A percentile compares a stretch with the other conserved stretches of the same genome.
These are phyloP conservation scores for Oryza punctata DNA, from an alignment of 176 grass and related monocot genomes.

Conservation along the genomic window DNA sequence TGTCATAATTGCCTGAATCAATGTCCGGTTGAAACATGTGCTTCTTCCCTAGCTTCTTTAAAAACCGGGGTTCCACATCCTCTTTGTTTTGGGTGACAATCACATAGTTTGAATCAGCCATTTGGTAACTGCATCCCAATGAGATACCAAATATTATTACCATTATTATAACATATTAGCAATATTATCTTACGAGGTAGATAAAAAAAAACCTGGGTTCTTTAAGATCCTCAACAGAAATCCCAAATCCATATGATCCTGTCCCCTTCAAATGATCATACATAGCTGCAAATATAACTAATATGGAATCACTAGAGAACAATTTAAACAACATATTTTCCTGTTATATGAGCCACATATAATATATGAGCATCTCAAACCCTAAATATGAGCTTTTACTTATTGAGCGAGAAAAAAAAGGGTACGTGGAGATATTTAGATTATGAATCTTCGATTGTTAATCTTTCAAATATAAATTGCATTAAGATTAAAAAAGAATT, in stretches of 20 bases:
- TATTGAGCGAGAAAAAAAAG: no score
- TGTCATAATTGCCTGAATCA: constrained; percentile 79
- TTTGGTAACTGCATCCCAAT: constrained; percentile 69
- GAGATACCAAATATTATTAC: not conserved
- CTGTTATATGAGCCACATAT: no score
- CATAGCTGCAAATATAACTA: constrained; percentile 42
- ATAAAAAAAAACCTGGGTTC: constrained; percentile 58
- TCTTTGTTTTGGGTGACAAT: constrained; percentile 88
- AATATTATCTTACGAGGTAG: not conserved
- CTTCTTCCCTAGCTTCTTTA: constrained; percentile 54
- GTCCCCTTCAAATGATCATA: constrained; percentile 68
- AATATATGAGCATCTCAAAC: no score
- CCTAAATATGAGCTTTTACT: no score
- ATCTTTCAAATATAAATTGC: no score
- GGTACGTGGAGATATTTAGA: no score
- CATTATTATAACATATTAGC: no score
- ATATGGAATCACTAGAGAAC: not conserved
- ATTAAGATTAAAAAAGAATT: no score
- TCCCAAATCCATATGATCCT: constrained; percentile 75
- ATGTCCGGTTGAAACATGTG: constrained; percentile 73
- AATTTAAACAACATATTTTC: no score
- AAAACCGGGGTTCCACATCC: constrained; percentile 66
- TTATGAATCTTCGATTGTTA: no score
- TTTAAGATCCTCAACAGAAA: constrained; percentile 86
- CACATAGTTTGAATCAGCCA: constrained; percentile 84